A percentile compares a stretch with the other conserved stretches of the same genome.
Evolutionary conservation across 768 basidiomycete genomes (phyloP).

Genomic region (Termitomyces sp.): DNA sequence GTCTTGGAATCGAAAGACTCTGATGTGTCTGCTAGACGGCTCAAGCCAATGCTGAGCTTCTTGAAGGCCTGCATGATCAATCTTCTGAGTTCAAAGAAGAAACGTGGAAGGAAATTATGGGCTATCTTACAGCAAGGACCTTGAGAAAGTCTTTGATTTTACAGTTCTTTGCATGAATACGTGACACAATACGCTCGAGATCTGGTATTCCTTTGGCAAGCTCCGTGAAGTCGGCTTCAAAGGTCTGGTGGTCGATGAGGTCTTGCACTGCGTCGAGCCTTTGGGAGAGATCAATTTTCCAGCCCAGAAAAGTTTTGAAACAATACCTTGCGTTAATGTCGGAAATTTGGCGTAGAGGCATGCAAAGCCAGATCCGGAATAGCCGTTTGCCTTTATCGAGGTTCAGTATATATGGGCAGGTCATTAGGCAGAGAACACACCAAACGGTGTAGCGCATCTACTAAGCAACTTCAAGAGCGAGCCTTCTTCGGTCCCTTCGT

Average conservation of each 20-base stretch:
- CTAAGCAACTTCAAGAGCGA: conserved; percentile 78
- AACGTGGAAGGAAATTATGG: neutral
- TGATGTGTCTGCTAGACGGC: conserved; percentile 54
- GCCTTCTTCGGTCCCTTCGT: conserved; percentile 90
- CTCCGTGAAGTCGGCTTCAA: conserved; percentile 69
- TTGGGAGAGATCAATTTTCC: neutral
- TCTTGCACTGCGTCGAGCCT: conserved; percentile 95
- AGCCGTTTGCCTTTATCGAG: conserved; percentile 75
- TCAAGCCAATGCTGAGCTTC: conserved; percentile 63
- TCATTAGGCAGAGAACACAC: conserved; percentile 32
- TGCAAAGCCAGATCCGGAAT: conserved; percentile 95
- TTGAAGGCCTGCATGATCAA: conserved; percentile 57
- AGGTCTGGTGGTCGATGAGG: conserved; percentile 73
- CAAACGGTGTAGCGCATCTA: conserved; percentile 88
- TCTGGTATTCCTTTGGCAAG: conserved; percentile 84
- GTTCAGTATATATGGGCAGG: neutral
- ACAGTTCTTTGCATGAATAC: conserved; percentile 91
- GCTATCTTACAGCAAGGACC: conserved; percentile 57
- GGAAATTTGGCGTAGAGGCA: conserved; percentile 74
- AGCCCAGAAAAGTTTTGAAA: neutral
- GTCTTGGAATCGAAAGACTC: conserved; percentile 74
- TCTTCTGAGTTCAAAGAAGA: neutral
- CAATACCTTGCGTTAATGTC: conserved; percentile 85
- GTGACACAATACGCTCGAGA: conserved; percentile 88
- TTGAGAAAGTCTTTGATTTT: conserved; percentile 84